Evolutionary conservation across 2,329 filamentous ascomycete species (phyloP).

Genomic region (Diatrype stigma): DNA sequence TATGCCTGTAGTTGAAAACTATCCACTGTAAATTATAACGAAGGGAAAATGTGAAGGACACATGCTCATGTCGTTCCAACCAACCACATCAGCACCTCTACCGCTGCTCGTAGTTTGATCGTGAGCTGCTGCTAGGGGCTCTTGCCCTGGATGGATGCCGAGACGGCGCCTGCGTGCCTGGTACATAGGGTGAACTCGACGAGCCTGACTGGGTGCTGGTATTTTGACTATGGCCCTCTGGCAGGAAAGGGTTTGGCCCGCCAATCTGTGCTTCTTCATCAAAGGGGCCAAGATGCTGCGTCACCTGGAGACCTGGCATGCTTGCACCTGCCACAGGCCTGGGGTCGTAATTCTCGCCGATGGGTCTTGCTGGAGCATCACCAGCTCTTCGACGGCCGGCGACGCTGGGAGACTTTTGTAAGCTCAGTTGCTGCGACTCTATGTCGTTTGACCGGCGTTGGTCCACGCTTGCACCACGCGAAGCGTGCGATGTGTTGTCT

Average conservation of each 20-base stretch:
- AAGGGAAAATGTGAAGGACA: not conserved
- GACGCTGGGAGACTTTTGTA: constrained; percentile 25
- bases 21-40: too few relatives aligned
- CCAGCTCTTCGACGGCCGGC: constrained; percentile 27
- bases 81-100: constrained; percentile 9
- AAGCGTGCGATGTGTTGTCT: constrained; percentile 29
- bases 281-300: constrained; percentile 23
- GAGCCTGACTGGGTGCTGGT: constrained; percentile 5
- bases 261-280: constrained; percentile 30
- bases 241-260: constrained; percentile 14
- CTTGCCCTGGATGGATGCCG: not conserved
- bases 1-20: too few relatives aligned
- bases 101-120: constrained; percentile 16
- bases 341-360: constrained; percentile 4
- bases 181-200: constrained; percentile 8
- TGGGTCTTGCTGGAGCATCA: constrained; percentile 18
- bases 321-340: not conserved
- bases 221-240: constrained; percentile 3
- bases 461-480: constrained; percentile 16
- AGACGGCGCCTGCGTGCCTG: not conserved
- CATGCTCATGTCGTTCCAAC: constrained; percentile 3
- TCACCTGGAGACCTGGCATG: constrained; percentile 22
- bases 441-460: constrained; percentile 32
- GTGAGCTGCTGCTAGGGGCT: constrained; percentile 6
- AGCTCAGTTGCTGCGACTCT: constrained; percentile 24